phyloP scores from a whole-genome alignment of 176 grass and related monocot species.

The Carex scoparia region DNA sequence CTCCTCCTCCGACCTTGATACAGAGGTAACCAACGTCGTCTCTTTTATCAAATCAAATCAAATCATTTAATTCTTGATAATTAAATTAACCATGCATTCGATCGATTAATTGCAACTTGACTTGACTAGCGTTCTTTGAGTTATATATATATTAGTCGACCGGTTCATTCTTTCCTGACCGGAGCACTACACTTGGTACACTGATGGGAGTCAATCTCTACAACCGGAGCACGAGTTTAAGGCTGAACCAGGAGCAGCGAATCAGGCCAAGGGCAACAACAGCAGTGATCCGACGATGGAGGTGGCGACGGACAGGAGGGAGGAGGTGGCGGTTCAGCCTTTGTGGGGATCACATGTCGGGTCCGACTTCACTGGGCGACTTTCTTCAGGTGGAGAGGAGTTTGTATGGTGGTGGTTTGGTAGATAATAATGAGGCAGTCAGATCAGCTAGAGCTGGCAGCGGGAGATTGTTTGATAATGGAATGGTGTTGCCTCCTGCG shows the following conservation, averaged over 20 bases:
- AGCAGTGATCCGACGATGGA: not conserved
- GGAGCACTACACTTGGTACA: conserved; percentile 37
- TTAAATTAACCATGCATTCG: no score
- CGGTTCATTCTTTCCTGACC: conserved; percentile 45
- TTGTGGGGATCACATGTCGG: conserved; percentile 19
- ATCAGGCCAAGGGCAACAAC: conserved; percentile 11
- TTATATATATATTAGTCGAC: conserved; percentile 23
- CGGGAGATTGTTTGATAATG: conserved; percentile 33
- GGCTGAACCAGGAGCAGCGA: conserved; percentile 4
- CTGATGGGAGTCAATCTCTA: conserved; percentile 40
- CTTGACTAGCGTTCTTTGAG: not conserved
- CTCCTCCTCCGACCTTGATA: conserved; percentile 53
- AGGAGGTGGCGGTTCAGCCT: conserved; percentile 31
- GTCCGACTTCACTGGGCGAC: conserved; percentile 32
- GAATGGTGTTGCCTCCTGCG: conserved; percentile 25
- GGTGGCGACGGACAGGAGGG: not conserved
- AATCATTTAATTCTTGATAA: not conserved
- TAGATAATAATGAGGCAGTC: not conserved
- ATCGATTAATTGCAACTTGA: not conserved
- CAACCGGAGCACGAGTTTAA: not conserved
- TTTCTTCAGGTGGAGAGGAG: conserved; percentile 43
- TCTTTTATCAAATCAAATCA: not conserved
- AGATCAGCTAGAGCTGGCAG: not conserved
- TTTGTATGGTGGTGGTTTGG: conserved; percentile 14
- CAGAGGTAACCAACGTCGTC: conserved; percentile 27